phyloP scores from a whole-genome alignment of 2,329 filamentous ascomycete species.

The Aplosporella prunicola region DNA sequence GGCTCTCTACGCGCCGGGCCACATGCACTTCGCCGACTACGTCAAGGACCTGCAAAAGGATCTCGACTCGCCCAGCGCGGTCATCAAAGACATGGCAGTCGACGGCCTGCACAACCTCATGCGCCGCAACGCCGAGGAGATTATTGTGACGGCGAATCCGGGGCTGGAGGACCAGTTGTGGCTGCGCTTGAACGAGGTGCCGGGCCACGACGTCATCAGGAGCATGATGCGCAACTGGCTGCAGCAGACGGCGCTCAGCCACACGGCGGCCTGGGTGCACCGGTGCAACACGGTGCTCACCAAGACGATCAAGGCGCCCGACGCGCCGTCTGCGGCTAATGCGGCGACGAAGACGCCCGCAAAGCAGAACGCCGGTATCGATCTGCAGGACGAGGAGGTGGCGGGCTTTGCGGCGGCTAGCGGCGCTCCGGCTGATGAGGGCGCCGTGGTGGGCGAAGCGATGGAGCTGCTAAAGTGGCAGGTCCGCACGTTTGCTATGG shows the following conservation, averaged over 20 bases:
- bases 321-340: constrained; percentile 36
- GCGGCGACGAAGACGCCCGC: constrained; percentile 37
- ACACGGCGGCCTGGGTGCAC: constrained; percentile 79
- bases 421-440: constrained; percentile 42
- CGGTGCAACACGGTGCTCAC: constrained; percentile 82
- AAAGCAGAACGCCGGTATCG: constrained; percentile 35
- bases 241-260: constrained; percentile 71
- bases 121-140: constrained; percentile 80
- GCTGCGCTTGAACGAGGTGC: constrained; percentile 72
- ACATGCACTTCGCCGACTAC: constrained; percentile 76
- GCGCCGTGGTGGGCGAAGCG: constrained; percentile 28
- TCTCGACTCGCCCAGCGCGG: constrained; percentile 57
- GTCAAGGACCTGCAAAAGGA: constrained; percentile 73
- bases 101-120: constrained; percentile 90
- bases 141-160: constrained; percentile 63
- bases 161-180: constrained; percentile 87
- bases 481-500: constrained; percentile 87
- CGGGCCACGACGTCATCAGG: constrained; percentile 68
- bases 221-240: constrained; percentile 91
- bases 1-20: constrained; percentile 79
- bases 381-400: constrained; percentile 91
- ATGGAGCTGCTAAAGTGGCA: constrained; percentile 90
- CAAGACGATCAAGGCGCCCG: constrained; percentile 59
- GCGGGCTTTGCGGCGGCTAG: constrained; percentile 82
- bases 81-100: constrained; percentile 70